Percentiles rank a stretch among this genome's conserved stretches.
Conservation (phyloP, 2,329 filamentous ascomycete species). For the Talaromyces albobiverticillius region DNA sequence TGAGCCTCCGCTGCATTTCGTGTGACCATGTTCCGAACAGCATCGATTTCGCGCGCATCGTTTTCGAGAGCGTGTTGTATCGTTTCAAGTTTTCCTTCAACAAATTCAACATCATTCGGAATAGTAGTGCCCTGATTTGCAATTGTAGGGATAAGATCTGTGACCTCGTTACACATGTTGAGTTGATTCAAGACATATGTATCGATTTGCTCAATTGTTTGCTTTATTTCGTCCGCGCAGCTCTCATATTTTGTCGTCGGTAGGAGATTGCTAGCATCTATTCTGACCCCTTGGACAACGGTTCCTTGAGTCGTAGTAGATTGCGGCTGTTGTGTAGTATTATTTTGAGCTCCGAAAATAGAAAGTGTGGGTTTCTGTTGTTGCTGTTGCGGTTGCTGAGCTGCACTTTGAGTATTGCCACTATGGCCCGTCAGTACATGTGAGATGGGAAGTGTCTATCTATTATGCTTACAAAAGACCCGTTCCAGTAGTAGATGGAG, state of each 20-base stretch:
- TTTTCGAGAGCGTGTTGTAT: conserved; percentile 62
- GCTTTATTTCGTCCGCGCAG: conserved; percentile 76
- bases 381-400: conserved; percentile 34
- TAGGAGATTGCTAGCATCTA: conserved; percentile 74
- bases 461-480: conserved; percentile 33
- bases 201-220: conserved; percentile 74
- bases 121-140: conserved; percentile 63
- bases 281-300: conserved; percentile 67
- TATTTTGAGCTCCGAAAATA: conserved; percentile 36
- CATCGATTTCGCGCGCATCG: conserved; percentile 60
- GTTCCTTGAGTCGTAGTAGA: conserved; percentile 31
- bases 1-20: conserved; percentile 68
- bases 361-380: conserved; percentile 49
- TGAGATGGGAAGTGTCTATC: background rate
- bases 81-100: conserved; percentile 60
- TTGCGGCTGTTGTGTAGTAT: conserved; percentile 28
- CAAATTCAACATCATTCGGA: conserved; percentile 62
- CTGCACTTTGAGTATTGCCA: conserved; percentile 13
- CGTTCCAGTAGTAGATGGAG: conserved; percentile 24
- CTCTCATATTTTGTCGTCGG: conserved; percentile 91
- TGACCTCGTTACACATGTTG: conserved; percentile 67
- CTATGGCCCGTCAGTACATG: conserved; percentile 3
- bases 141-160: conserved; percentile 66
- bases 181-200: conserved; percentile 77
- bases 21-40: conserved; percentile 56